phyloP scores from a whole-genome alignment of 768 basidiomycete species.

The Boletus bicolor region DNA sequence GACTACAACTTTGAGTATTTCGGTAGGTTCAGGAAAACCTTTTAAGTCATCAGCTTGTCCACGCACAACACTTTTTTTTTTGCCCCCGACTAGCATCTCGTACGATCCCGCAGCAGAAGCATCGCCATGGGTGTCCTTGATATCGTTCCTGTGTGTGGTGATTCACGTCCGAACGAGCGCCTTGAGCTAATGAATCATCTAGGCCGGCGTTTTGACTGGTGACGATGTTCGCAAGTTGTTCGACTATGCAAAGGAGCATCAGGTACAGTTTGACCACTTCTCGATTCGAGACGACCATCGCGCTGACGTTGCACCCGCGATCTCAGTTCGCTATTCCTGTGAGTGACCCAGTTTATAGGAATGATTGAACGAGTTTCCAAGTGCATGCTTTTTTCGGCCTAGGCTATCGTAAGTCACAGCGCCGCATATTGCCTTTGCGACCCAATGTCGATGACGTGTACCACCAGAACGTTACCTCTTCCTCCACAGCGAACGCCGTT shows the following conservation, averaged over 20 bases:
- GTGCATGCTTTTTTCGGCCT: slow-evolving; percentile 1
- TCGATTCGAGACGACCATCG: not conserved
- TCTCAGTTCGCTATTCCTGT: slow-evolving; percentile 80
- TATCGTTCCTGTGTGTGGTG: slow-evolving; percentile 70
- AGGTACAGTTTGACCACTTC: slow-evolving; percentile 47
- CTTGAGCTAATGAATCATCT: slow-evolving; percentile 6
- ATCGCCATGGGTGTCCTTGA: slow-evolving; percentile 74
- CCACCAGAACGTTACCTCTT: slow-evolving; percentile 89
- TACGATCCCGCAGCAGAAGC: slow-evolving; percentile 6
- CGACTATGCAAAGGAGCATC: slow-evolving; percentile 85
- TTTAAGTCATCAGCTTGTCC: slow-evolving; percentile 3
- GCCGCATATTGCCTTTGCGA: not conserved
- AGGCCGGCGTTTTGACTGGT: slow-evolving; percentile 96
- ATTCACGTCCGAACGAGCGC: not conserved
- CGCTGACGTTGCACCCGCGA: slow-evolving; percentile 12
- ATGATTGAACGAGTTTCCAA: not conserved
- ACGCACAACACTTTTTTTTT: not conserved
- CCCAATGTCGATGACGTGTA: not conserved
- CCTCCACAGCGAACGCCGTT: slow-evolving; percentile 90
- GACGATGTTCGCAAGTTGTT: slow-evolving; percentile 94
- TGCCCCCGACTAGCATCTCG: slow-evolving; percentile 7
- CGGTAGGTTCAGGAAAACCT: slow-evolving; percentile 10
- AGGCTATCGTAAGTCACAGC: slow-evolving; percentile 72
- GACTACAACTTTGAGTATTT: not conserved
- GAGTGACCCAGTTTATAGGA: slow-evolving; percentile 33